Base-by-base conservation (phyloP, 495 filamentous ascomycete species). In the Elaphomyces granulatus region DNA sequence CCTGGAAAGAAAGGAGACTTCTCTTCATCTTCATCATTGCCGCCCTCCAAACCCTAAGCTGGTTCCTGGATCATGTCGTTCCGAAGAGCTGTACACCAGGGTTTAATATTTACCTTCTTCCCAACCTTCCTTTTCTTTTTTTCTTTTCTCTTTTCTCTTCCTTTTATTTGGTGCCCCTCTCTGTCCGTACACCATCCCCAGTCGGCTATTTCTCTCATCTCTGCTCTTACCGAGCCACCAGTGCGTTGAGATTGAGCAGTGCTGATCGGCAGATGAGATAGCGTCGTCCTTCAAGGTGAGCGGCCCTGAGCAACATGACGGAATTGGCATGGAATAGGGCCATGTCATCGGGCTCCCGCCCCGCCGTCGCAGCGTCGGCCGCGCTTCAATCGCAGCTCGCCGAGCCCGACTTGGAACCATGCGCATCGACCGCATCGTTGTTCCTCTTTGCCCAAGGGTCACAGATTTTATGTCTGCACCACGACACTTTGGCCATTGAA, bases 401-500 rank as follows among this genome's bases (percentile, higher is more conserved):
- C 12, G 55, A 46, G 4, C 41, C 64, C 32, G 62, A 70, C 35
- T 83, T 94, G 48, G 81, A 87, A 46, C 78, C 87, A 26, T 88
- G 81, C 49, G 82, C 85, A 1, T 85, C 87, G 34, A 93, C 86
- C 8, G 83, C 80, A 3, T 84, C 83, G 3, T 76, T 87, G 59
- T 82, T 94, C 45, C 71, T 95, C 20, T 93, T 86, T 57, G 74
- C 84, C 28, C 84, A 93, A 55, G 80, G 81, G 15, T 77, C 72
- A 40, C 67, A 73, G 17, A 75, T 95, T 37, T 63, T 90, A 12
- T 87, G 83, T 52, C 70, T 83, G 18, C 83, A 93, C 46, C 85
- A 95, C 59, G 92, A 98, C 56, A 94, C 81, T 8, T 60, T 96
- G 31, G 84, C 82, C 28, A 75, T 95, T 43, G 92, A 96, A 49